These are phyloP conservation scores for Vigna unguiculata DNA, from an alignment of 306 rosid genomes.

Conservation along the genomic window DNA sequence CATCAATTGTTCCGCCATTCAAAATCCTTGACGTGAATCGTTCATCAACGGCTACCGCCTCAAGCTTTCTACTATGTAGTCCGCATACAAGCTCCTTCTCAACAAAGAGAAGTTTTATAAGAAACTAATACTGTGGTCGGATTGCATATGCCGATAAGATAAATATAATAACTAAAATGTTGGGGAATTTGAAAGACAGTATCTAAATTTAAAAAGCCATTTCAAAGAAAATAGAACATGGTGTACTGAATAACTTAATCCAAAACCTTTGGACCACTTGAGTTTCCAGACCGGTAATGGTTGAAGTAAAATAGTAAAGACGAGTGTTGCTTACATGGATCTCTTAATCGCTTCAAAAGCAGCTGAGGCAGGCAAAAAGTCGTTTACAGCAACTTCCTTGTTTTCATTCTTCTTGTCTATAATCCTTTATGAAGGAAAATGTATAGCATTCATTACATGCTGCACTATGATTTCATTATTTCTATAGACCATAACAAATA, in stretches of 20 bases:
- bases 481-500: conserved; percentile 1
- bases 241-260: neutral
- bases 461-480: neutral
- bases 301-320: conserved; percentile 4
- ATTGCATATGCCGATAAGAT: neutral
- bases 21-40: neutral
- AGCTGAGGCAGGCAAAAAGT: conserved; percentile 84
- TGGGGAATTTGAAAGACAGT: neutral
- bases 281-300: neutral
- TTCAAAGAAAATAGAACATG: conserved; percentile 1
- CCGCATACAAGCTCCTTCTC: conserved; percentile 85
- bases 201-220: neutral
- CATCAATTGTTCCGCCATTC: neutral
- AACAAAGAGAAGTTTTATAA: conserved; percentile 11
- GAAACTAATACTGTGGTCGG: neutral
- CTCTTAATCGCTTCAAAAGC: conserved; percentile 76
- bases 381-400: conserved; percentile 93
- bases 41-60: conserved; percentile 70
- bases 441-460: neutral
- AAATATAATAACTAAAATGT: neutral
- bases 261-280: conserved; percentile 2
- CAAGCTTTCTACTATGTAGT: conserved; percentile 93
- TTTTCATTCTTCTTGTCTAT: conserved; percentile 93
- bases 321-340: conserved; percentile 72
- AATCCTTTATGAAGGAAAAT: conserved; percentile 53